Evolutionary conservation across 2,329 filamentous ascomycete genomes (phyloP), one percentile per base, ranked within the genome.

Genomic region (Pyrenophora teres): DNA sequence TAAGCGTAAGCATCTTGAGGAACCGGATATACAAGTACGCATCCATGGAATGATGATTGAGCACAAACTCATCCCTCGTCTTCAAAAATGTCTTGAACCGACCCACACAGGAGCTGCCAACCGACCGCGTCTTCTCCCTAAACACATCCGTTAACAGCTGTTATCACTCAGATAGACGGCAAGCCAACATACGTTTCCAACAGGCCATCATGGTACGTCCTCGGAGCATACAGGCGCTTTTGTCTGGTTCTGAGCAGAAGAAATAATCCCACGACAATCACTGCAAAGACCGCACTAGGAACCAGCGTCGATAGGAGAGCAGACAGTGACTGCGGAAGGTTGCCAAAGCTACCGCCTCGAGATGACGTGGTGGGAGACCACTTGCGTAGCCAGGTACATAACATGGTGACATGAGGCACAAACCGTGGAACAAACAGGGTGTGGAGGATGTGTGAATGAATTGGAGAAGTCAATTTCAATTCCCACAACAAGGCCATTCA

Each of bases 41-140:
- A 59, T 81, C 78, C 31, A 81, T 73, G 13, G 77, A 78, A 54
- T 77, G 74, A 61, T 79, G 77, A 52, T 77, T 74, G 42, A 81
- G 71, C 15, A 80, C 72, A 50, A 77, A 78, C 19, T 66, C 66
- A 58, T 80, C 77, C 15, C 72, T 64, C 27, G 79, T 74, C 58
- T 56, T 63, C 13, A 70, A 67, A 54, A 78, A 78, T 45, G 77
- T 74, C 10, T 68, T 71, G 41, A 84, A 76, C 82, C 83, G 85
- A 58, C 80, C 80, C 37, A 84, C 67, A 50, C 81, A 72, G 32
- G 80, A 77, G 13, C 49, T 50, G n/a, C 70, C 68, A 16, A 65
- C 71, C 6, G 78, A 71, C 16, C 81, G 81, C 37, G 76, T 81
- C 56, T 75, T 52, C 27, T 49, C 44, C 13, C 50, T 52, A 23